Percentiles rank a stretch among this genome's conserved stretches.
Evolutionary conservation across 768 basidiomycete species (phyloP).

Genomic region (Xerocomellus chrysenteron): DNA sequence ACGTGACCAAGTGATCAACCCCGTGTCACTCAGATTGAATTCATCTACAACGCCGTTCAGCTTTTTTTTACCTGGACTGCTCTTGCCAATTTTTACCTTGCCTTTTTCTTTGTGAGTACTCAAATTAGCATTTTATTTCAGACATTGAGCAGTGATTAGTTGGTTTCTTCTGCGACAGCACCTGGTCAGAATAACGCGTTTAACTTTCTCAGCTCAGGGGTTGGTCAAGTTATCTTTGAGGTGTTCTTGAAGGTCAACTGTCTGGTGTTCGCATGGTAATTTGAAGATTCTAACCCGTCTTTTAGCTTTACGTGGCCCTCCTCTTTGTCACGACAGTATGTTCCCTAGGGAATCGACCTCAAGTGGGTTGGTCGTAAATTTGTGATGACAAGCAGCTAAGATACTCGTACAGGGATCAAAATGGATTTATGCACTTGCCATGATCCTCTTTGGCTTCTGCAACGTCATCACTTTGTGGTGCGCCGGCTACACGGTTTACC

Average conservation of each 20-base stretch:
- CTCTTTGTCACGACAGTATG: slow-evolving; percentile 82
- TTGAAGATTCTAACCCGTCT: slow-evolving; percentile 22
- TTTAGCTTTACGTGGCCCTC: slow-evolving; percentile 75
- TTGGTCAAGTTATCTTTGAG: slow-evolving; percentile 72
- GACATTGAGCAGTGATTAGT: slow-evolving; percentile 42
- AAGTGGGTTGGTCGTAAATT: slow-evolving; percentile 32
- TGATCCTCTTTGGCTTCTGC: slow-evolving; percentile 76
- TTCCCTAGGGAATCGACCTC: slow-evolving; percentile 90
- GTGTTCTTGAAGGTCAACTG: slow-evolving; percentile 59
- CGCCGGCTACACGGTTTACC: slow-evolving; percentile 87
- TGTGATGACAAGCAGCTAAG: slow-evolving; percentile 1
- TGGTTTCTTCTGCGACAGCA: slow-evolving; percentile 78
- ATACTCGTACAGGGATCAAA: slow-evolving; percentile 62
- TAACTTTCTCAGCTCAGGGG: slow-evolving; percentile 72
- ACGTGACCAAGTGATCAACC: not conserved
- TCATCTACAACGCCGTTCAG: slow-evolving; percentile 87
- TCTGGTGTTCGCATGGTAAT: not conserved
- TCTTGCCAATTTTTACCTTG: slow-evolving; percentile 90
- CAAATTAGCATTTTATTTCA: slow-evolving; percentile 12
- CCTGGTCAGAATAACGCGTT: slow-evolving; percentile 63
- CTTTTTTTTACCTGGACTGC: slow-evolving; percentile 94
- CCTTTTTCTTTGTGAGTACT: slow-evolving; percentile 84
- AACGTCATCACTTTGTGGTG: slow-evolving; percentile 84
- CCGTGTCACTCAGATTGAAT: slow-evolving; percentile 59
- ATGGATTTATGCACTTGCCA: slow-evolving; percentile 76